Conservation (phyloP, 192 early-diverging fungal species). For the Pilobolus umbonatus region DNA sequence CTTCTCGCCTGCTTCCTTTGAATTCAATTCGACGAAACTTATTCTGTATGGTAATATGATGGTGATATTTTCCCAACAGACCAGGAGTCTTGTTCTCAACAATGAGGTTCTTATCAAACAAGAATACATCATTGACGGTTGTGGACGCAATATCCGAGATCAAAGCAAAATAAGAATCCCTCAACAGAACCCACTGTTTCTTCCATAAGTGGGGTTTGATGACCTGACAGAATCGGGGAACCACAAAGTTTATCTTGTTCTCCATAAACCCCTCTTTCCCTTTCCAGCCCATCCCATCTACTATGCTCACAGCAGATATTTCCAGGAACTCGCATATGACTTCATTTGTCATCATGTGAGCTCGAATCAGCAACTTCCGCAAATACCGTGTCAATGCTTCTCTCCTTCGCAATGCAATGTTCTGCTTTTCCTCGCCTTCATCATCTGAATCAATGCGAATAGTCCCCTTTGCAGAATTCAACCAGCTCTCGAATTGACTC, state of each 20-base stretch:
- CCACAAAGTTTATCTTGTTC: constrained; percentile 48
- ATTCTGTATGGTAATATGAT: constrained; percentile 57
- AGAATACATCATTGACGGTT: constrained; percentile 43
- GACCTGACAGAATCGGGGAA: constrained; percentile 20
- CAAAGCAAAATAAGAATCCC: constrained; percentile 61
- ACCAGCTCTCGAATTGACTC: constrained; percentile 19
- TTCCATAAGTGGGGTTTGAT: constrained; percentile 40
- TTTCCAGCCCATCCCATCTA: constrained; percentile 80
- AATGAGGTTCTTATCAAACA: constrained; percentile 46
- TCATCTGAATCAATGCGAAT: constrained; percentile 10
- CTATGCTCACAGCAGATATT: constrained; percentile 66
- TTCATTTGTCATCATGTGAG: constrained; percentile 62
- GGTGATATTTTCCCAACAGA: constrained; percentile 35
- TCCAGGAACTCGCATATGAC: constrained; percentile 76
- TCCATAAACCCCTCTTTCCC: constrained; percentile 77
- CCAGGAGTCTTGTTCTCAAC: constrained; percentile 8
- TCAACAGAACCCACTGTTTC: constrained; percentile 71
- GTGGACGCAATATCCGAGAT: constrained; percentile 38
- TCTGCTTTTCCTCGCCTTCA: constrained; percentile 33
- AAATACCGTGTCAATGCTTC: constrained; percentile 58
- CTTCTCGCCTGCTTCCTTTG: constrained; percentile 58
- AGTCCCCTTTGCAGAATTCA: constrained; percentile 19
- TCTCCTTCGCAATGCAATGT: constrained; percentile 46
- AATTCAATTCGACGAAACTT: constrained; percentile 62
- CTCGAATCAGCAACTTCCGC: constrained; percentile 47